Base-by-base conservation (phyloP, 352 stramenopile species). In the Pythium vanterpoolii region DNA sequence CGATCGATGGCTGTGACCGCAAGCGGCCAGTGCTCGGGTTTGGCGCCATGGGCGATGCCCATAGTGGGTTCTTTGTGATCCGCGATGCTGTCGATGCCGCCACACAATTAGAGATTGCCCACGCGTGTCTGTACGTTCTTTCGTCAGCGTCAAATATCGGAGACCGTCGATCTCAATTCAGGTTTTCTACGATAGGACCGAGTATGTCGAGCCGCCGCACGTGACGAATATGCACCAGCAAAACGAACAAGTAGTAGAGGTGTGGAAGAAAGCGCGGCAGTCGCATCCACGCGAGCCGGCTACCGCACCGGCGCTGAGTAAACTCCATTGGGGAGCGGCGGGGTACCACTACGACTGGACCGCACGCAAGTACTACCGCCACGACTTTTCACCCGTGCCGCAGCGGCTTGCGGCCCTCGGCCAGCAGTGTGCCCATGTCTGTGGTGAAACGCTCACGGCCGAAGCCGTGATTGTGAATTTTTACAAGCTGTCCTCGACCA, bases 261-360 rank as follows among this genome's bases (percentile, higher is more conserved):
- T 93, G 43, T 93, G 84, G 84, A 36, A 27, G 13, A 77, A 79
- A 27, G 77, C 81, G 26, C 58, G 70, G 8, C 36, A 58, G 18
- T 72, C 64, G n/a, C 53, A 77, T 30, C 61, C 75, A 7, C 18
- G 56, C 0, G 57, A 93, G 34, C 73, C 81, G 13, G 44, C 73
- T 44, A 66, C 71, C 38, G 73, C 60, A 21, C 65, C 71, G 11
- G 56, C 65, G 40, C 72, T 93, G n/a, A 60, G 64, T 11, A 91
- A 87, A 52, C 70, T 93, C 36, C 79, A 84, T 38, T 93, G 84
- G 84, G 75, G 75, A 11, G 79, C 82, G 5, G 74, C 71, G 2
- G 84, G 84, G 28, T 91, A 82, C 47, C 84, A 93, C 63, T 93
- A 93, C 72, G 76, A 93, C 62, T 93, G 84, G 84, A 92, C 79